Percentiles rank a stretch among this genome's conserved stretches.
These are phyloP conservation scores for Melastoma candidum DNA, from an alignment of 441 rosid species.

Conservation along the genomic window DNA sequence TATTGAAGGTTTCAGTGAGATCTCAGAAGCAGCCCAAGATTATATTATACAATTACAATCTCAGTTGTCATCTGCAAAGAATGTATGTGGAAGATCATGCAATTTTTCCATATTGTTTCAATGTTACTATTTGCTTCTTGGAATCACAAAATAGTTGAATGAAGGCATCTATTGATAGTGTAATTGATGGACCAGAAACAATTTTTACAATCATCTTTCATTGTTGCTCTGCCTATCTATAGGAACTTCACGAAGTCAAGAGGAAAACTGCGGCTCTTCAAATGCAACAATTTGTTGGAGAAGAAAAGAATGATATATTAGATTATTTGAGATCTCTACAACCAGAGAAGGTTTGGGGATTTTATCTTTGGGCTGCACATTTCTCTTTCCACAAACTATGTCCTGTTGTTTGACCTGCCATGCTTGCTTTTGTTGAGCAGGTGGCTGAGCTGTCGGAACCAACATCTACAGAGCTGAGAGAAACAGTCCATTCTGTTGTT, in stretches of 20 bases:
- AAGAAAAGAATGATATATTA: conserved; percentile 89
- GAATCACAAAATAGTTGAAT: too few species aligned
- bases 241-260: conserved; percentile 78
- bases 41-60: conserved; percentile 65
- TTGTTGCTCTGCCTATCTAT: conserved; percentile 19
- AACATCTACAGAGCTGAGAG: conserved; percentile 58
- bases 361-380: neutral
- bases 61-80: conserved; percentile 54
- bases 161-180: too few species aligned
- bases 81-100: conserved; percentile 29
- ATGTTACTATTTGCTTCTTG: conserved; percentile 6
- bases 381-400: neutral
- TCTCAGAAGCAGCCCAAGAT: conserved; percentile 57
- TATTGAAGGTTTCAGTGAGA: conserved; percentile 40
- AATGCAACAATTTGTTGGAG: conserved; percentile 97
- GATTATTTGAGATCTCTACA: conserved; percentile 86
- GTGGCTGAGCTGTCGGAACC: conserved; percentile 95
- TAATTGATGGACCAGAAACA: too few species aligned
- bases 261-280: conserved; percentile 88
- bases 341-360: conserved; percentile 71
- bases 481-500: conserved; percentile 62
- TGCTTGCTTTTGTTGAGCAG: conserved; percentile 27
- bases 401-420: conserved; percentile 6
- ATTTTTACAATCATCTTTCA: conserved; percentile 7
- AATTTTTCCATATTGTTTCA: conserved; percentile 13